Evolutionary conservation across 805 yeast species (phyloP), one percentile per base, ranked within the genome.

Genomic region (Candida corydali): DNA sequence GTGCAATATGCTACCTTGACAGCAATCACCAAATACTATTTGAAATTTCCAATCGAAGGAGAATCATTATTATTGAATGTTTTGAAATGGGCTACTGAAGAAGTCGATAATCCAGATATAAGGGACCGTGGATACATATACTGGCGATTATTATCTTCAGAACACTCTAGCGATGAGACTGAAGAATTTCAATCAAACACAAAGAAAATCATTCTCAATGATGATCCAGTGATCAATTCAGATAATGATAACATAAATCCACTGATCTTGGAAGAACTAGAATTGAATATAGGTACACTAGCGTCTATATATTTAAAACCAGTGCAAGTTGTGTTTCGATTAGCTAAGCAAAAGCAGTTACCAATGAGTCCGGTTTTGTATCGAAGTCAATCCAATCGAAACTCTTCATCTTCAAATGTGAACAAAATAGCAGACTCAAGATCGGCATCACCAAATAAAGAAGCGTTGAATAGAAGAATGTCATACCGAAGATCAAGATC

Each of bases 241-340:
- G 82, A 83, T 15, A 78, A 77, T 39, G 88, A 85, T 29, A 76
- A 76, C 37, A 63, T 88, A 38, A 91, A 86, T 43, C 80, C 82
- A 0, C 58, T 61, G 2, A 72, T 83, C 10, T 57, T 89, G 24
- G 95, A 88, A 47, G 96, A 89, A 51, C 63, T 89, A 37, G 94
- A 86, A 49, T 64, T 88, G 43, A 80, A 79, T 46, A 79, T 89
- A 23, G 96, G 96, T 1, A 68, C 88, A 0, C 61, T 91, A 36
- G 89, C 94, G 0, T 81, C 95, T 0, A 77, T 89, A 10, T 91
- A 88, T 52, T 63, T 89, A 49, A 84, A 87, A 47, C 95, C 96
- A 0, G 82, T 86, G 7, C 73, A 74, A n/a, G 84, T 76, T 48
- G 87, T 88, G 2, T 88, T 88, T 66, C 65, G 95, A 28, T 55